These are phyloP conservation scores for Trichoderma virens DNA, from an alignment of 495 filamentous ascomycete species.

Conservation along the genomic window DNA sequence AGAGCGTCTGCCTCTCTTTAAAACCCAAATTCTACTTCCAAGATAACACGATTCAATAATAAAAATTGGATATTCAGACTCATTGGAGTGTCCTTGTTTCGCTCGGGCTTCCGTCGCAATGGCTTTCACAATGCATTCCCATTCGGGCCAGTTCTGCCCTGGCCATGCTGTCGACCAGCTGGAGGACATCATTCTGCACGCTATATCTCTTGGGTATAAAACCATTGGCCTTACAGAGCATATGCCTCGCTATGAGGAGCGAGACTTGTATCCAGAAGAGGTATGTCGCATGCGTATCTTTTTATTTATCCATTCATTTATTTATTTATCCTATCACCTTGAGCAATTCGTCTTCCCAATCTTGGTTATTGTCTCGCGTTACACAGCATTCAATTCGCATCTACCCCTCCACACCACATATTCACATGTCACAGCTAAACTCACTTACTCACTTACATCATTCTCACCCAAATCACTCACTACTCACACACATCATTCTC, in stretches of 20 bases:
- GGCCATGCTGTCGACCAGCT: slow-evolving; percentile 77
- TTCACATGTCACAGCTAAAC: not conserved
- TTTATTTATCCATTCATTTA: not conserved
- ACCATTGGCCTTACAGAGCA: slow-evolving; percentile 93
- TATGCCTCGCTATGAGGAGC: slow-evolving; percentile 66
- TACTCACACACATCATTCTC: slow-evolving; percentile 9
- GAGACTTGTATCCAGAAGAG: slow-evolving; percentile 91
- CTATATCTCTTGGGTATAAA: slow-evolving; percentile 69
- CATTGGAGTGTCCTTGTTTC: too few relatives aligned
- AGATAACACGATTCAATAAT: too few relatives aligned
- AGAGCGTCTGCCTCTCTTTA: not conserved
- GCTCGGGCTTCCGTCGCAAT: slow-evolving; percentile 46
- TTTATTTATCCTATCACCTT: not conserved
- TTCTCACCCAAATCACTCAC: too few relatives aligned
- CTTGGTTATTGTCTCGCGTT: too few relatives aligned
- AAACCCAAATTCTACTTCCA: too few relatives aligned
- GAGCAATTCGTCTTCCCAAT: too few relatives aligned
- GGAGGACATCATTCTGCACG: slow-evolving; percentile 73
- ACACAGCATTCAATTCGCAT: not conserved
- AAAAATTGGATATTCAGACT: too few relatives aligned
- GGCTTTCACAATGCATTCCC: slow-evolving; percentile 98
- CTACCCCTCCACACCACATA: slow-evolving; percentile 7
- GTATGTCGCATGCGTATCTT: slow-evolving; percentile 31
- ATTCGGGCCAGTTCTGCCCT: slow-evolving; percentile 94
- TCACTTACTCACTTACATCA: not conserved